Evolutionary conservation across 108 stramenopile species (phyloP), one percentile per base, ranked within the genome.

Genomic region (Cyclostephanos tholiformis): DNA sequence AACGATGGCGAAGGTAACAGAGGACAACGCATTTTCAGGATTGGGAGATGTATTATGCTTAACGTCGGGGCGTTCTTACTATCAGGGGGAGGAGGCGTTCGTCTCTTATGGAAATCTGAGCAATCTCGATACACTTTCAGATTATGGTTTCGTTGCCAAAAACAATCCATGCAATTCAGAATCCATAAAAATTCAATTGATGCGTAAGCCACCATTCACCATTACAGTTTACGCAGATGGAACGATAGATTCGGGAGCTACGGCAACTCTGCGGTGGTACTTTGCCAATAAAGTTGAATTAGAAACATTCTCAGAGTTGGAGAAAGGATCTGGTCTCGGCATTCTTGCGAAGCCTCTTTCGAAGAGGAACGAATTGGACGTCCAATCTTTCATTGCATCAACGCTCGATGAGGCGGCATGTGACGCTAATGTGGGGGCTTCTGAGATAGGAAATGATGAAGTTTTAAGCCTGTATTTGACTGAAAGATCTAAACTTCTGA

Each of bases 31-130:
- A 51, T 73, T 77, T 59, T 46, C 75, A 32, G 79, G 62, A 25
- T 27, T 68, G 17, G 71, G 80, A 51, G 72, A 77, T 50, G 72
- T 77, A 65, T 52, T 80, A 55, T 65, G 49, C 30, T 53, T 75
- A 57, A 64, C 65, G 39, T 71, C 72, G 10, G 78, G 69, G 63
- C 71, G 51, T 13, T 52, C 60, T 6, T 75, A 69, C 59, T 57
- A 64, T 26, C 58, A 60, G 41, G 85, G 80, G 1, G 76, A 83
- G 6, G 87, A 92, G 71, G 85, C 86, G 26, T 86, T 79, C 52
- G 87, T 93, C 26, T 79, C 76, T 3, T 93, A 93, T 72, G 91
- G 91, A 10, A 71, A 80, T 50, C 80, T 93, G 26, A 74, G 85
- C 50, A 93, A 90, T 71, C 63, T 93, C 6, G 85, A 93, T 67